Base-by-base conservation (phyloP, 2,329 filamentous ascomycete species). In the Ascochyta viciae-villosae region DNA sequence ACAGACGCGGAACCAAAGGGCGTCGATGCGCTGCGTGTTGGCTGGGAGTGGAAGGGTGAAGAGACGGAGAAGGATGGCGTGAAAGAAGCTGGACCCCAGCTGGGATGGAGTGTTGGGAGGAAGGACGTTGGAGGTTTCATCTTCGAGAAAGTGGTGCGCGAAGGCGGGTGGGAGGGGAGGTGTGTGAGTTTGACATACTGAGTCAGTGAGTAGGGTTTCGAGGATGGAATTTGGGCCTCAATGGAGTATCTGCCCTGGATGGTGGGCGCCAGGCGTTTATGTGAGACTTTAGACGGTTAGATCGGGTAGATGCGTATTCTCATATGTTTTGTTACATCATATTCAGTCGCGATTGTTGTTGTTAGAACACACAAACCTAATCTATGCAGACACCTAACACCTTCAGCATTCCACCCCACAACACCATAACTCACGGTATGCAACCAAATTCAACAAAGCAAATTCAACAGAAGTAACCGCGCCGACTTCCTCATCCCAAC, bases 91-190 rank as follows among this genome's bases (percentile, higher is more conserved):
- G 68, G 63, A 1, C 76, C 77, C 8, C 66, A 68, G 10, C 46
- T 78, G 37, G 78, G 77, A 4, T 78, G 75, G 60, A 68, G 61
- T 9, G 73, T 79, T 53, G 58, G 62, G 15, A 70, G 77, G 56
- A 64, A 52, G 37, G 77, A 80, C 66, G 77, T 80, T 2, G 78
- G 76, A 0, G 50, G 56, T 15, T 80, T 74, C 71, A 71, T 78
- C 19, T 78, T 72, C 54, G 68, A 75, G 65, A 71, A 67, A 31
- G 57, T 72, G 3, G 49, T 77, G 2, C 63, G 57, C 52, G 54
- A 64, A 9, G 61, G 64, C 29, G 56, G 54, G 7, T 77, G 73
- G 67, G 59, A 57, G 51, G 71, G 72, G 19, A 69, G 63, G 59
- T 70, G 67, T 48, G 64, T 77, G 8, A 72, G 62, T 41, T 57